Percentiles rank a stretch among this genome's conserved stretches.
These are phyloP conservation scores for Cutaneotrichosporon sp. DNA, from an alignment of 1,284 basidiomycete species.

Conservation along the genomic window DNA sequence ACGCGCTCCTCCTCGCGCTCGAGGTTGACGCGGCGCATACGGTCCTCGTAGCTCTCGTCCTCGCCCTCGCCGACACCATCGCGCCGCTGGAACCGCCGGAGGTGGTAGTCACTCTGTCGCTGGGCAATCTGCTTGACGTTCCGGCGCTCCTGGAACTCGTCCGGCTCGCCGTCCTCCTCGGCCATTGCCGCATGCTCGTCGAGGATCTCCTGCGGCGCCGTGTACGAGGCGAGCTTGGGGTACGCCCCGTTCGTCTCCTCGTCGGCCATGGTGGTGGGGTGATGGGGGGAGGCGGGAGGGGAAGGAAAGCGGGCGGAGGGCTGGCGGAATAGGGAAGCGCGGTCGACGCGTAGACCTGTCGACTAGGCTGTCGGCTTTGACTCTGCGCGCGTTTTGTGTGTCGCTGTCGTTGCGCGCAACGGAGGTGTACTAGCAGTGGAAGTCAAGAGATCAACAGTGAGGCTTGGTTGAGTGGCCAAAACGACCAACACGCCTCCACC, in stretches of 20 bases:
- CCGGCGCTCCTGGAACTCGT: constrained; percentile 91
- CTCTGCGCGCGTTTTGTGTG: background rate
- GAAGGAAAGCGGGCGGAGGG: background rate
- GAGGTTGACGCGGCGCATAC: constrained; percentile 87
- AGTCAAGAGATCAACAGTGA: background rate
- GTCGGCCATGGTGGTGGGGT: constrained; percentile 23
- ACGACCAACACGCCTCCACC: constrained; percentile 5
- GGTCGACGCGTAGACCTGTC: background rate
- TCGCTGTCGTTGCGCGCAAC: background rate
- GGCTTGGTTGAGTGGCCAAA: constrained; percentile 1
- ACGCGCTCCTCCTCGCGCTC: constrained; percentile 94
- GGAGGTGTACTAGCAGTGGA: too few species aligned
- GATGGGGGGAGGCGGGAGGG: background rate
- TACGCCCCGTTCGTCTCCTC: constrained; percentile 25
- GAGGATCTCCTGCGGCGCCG: constrained; percentile 89
- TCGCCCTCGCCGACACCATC: constrained; percentile 59
- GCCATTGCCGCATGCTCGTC: constrained; percentile 92
- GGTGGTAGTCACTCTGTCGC: constrained; percentile 94
- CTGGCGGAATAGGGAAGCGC: background rate
- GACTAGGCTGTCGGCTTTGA: background rate
- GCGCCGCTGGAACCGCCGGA: constrained; percentile 81
- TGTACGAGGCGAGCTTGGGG: constrained; percentile 76
- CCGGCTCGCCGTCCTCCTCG: constrained; percentile 85
- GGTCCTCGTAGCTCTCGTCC: constrained; percentile 87
- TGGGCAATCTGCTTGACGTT: constrained; percentile 90